These are phyloP conservation scores for Pyrenochaeta sp. DNA, from an alignment of 2,329 filamentous ascomycete species.

Conservation along the genomic window DNA sequence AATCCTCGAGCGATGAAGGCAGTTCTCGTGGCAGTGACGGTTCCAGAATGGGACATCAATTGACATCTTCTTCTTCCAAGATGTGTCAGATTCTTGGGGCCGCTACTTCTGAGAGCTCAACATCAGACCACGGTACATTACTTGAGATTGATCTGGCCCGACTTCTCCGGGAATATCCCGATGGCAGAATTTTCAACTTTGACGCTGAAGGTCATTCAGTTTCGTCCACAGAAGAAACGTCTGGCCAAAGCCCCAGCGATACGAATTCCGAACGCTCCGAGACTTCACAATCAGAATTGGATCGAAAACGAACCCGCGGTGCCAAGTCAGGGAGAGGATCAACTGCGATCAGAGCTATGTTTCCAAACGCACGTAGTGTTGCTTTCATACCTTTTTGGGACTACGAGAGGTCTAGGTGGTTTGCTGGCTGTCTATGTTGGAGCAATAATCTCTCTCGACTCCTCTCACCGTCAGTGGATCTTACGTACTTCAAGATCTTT, in stretches of 20 bases:
- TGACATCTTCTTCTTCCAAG: conserved; percentile 14
- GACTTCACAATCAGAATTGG: too few relatives aligned
- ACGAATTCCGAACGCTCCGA: conserved; percentile 5
- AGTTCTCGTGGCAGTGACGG: conserved; percentile 1
- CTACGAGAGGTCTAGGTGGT: conserved; percentile 46
- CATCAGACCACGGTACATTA: conserved; percentile 14
- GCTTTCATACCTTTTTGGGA: conserved; percentile 52
- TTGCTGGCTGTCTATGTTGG: conserved; percentile 47
- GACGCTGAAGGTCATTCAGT: conserved; percentile 18
- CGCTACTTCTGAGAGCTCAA: conserved; percentile 15
- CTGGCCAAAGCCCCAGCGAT: conserved; percentile 1
- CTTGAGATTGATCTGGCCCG: conserved; percentile 28
- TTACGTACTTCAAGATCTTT: conserved; percentile 47
- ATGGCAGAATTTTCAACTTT: conserved; percentile 38
- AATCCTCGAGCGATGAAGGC: conserved; percentile 24
- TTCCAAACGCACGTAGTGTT: conserved; percentile 47
- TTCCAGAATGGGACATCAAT: background rate
- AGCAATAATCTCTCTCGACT: conserved; percentile 37
- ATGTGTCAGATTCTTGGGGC: conserved; percentile 35
- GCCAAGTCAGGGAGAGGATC: conserved; percentile 29
- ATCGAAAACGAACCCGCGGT: background rate
- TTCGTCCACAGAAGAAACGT: conserved; percentile 28
- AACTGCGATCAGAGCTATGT: conserved; percentile 60
- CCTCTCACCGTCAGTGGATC: conserved; percentile 37
- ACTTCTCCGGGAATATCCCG: conserved; percentile 31